Evolutionary conservation across 345 rosid genomes (phyloP), one percentile per base, ranked within the genome.

Genomic region (Eucalyptus sp.): DNA sequence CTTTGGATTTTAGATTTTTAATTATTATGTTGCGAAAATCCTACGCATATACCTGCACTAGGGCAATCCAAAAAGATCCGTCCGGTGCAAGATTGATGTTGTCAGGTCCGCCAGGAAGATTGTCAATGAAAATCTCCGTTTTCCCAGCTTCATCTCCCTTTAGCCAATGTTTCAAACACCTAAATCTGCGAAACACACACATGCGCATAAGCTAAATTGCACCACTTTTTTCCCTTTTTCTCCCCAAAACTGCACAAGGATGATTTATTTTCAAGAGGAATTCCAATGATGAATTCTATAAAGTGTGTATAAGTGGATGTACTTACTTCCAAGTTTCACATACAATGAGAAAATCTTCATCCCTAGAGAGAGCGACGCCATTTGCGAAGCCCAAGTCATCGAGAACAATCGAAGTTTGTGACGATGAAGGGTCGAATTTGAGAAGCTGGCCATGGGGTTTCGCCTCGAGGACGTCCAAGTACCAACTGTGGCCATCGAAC

Each of bases 21-120:
- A 17, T 52, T 46, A 27, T n/a, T 43, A 66, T 50, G 58, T 18
- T 27, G 64, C 50, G 8, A 86, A 29, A 46, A 25, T 33, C n/a
- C 83, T 31, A 17, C 25, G 44, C 8, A 43, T 8, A 18, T 89
- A 92, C 95, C 92, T 91, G 92, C 12, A 93, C 0, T 64, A 94
- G 22, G 13, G 91, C 93, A 13, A 95, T 93, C 96, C 93, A 95
- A 90, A 93, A 95, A 29, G 96, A 91, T 33, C 95, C 95, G 37
- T 95, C 95, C 2, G 94, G 95, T 29, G 94, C 95, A 31, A 94
- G 92, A 86, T 91, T 90, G 64, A 95, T 92, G 90, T 95, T 95
- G 54, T 95, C 94, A 29, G 96, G 95, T 71, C 88, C 94, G 2
- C 90, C 93, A 0, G 94, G 96, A 71, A 95, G 96, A 88, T 93